phyloP scores from a whole-genome alignment of 2,329 filamentous ascomycete genomes.

The Penicillium sp. region DNA sequence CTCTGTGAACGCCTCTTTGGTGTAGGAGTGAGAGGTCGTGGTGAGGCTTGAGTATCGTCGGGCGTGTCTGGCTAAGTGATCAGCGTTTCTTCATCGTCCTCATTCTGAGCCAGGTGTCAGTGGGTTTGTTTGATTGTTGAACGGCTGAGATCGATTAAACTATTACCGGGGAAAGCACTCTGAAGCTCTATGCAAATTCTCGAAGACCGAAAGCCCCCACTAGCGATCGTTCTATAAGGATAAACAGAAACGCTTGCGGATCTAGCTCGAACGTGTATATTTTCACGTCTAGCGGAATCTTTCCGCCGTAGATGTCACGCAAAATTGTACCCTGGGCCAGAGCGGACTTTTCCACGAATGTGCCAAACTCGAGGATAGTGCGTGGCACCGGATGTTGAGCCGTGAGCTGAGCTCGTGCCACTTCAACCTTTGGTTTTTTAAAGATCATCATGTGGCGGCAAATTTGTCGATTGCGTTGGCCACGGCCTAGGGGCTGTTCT shows the following conservation, averaged over 20 bases:
- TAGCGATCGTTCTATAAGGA: too few relatives aligned
- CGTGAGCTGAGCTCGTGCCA: constrained; percentile 24
- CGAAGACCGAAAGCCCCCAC: too few relatives aligned
- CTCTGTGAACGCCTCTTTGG: too few relatives aligned
- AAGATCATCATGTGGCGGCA: constrained; percentile 39
- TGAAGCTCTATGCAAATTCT: too few relatives aligned
- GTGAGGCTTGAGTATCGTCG: too few relatives aligned
- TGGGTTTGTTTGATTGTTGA: too few relatives aligned
- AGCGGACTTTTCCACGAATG: constrained; percentile 42
- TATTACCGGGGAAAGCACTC: too few relatives aligned
- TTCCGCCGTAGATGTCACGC: constrained; percentile 26
- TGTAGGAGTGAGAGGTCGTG: too few relatives aligned
- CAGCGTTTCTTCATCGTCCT: too few relatives aligned
- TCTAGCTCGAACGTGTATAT: constrained; percentile 44
- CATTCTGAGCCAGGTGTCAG: too few relatives aligned
- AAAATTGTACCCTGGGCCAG: constrained; percentile 34
- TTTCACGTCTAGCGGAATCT: constrained; percentile 21
- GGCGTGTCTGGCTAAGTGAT: too few relatives aligned
- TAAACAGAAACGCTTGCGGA: background rate
- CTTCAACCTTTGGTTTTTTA: constrained; percentile 29
- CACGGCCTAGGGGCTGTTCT: constrained; percentile 33
- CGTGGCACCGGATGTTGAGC: constrained; percentile 31
- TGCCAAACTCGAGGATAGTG: constrained; percentile 40
- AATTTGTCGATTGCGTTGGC: constrained; percentile 37
- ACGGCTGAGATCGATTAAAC: too few relatives aligned